Percentiles rank a stretch among this genome's conserved stretches.
Evolutionary conservation across 495 filamentous ascomycete genomes (phyloP).

Genomic region (Penicillium malachiteum): DNA sequence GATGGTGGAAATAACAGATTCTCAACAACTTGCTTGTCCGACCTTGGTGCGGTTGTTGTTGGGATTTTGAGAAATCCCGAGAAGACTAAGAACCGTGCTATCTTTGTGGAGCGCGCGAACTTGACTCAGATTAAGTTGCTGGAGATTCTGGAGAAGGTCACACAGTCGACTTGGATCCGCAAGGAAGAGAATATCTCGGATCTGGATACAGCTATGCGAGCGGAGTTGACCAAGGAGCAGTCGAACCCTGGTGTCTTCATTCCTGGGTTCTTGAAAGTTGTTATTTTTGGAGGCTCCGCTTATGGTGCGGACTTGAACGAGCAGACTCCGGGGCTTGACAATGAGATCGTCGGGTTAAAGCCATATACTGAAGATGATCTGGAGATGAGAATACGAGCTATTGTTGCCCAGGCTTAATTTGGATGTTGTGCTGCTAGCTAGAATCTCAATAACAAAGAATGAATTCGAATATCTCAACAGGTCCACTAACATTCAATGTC

Average conservation of each 20-base stretch:
- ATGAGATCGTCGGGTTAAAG: not conserved
- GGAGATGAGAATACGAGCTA: not conserved
- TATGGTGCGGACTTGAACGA: conserved; percentile 1
- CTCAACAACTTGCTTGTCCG: conserved; percentile 2
- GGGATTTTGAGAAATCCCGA: conserved; percentile 1
- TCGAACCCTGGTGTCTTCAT: conserved; percentile 2
- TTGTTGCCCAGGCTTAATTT: not conserved
- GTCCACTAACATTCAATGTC: conserved; percentile 1
- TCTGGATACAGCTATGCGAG: not conserved
- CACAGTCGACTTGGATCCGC: not conserved
- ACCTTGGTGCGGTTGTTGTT: conserved; percentile 8
- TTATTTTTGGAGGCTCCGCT: not conserved
- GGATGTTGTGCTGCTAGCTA: too few species aligned
- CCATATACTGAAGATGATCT: not conserved
- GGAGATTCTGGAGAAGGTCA: not conserved
- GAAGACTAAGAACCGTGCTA: conserved; percentile 7
- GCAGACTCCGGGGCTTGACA: conserved; percentile 1
- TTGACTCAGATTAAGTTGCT: conserved; percentile 12
- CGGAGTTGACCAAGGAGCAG: not conserved
- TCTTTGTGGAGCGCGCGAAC: conserved; percentile 7
- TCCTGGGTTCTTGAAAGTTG: conserved; percentile 1
- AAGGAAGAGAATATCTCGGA: not conserved
- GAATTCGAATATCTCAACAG: too few species aligned
- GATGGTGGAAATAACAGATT: conserved; percentile 16
- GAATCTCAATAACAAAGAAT: too few species aligned